A percentile compares a stretch with the other conserved stretches of the same genome.
phyloP scores from a whole-genome alignment of 2,329 filamentous ascomycete species.

The Alternaria sp. region DNA sequence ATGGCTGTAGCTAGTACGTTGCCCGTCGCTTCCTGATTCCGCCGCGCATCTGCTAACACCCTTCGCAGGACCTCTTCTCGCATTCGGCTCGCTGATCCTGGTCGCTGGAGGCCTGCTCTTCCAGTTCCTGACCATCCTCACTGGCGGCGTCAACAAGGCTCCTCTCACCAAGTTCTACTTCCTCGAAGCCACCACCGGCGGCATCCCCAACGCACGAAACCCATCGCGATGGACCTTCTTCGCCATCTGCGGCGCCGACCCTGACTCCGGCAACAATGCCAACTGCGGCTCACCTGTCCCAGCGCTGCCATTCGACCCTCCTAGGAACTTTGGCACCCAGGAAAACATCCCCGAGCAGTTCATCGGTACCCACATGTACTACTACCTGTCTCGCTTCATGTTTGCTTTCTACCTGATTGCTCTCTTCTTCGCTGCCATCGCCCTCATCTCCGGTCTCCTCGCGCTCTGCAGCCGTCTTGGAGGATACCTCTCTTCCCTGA shows the following conservation, averaged over 20 bases:
- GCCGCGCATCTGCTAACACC: slow-evolving; percentile 1
- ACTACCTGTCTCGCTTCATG: slow-evolving; percentile 86
- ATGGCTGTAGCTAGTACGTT: slow-evolving; percentile 26
- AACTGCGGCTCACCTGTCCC: slow-evolving; percentile 70
- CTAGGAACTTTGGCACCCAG: slow-evolving; percentile 66
- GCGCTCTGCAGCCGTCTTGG: slow-evolving; percentile 75
- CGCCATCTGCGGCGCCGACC: slow-evolving; percentile 72
- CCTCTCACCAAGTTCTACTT: slow-evolving; percentile 83
- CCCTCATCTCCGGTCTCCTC: slow-evolving; percentile 71
- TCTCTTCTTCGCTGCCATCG: slow-evolving; percentile 75
- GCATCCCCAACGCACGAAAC: slow-evolving; percentile 63
- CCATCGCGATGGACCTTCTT: slow-evolving; percentile 90
- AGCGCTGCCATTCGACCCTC: slow-evolving; percentile 69
- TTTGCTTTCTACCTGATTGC: slow-evolving; percentile 90
- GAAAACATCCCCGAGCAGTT: slow-evolving; percentile 61
- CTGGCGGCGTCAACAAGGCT: slow-evolving; percentile 60
- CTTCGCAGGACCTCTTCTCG: slow-evolving; percentile 60
- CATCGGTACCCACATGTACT: slow-evolving; percentile 69
- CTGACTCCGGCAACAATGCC: slow-evolving; percentile 57
- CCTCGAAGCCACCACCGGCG: slow-evolving; percentile 76
- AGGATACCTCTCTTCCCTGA: slow-evolving; percentile 68
- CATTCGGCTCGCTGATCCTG: slow-evolving; percentile 65
- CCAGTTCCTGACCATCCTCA: slow-evolving; percentile 70
- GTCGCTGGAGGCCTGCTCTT: slow-evolving; percentile 67
- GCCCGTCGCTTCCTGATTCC: slow-evolving; percentile 9